Conservation (phyloP, 192 early-diverging fungal genomes). For the Coemansia sp. region DNA sequence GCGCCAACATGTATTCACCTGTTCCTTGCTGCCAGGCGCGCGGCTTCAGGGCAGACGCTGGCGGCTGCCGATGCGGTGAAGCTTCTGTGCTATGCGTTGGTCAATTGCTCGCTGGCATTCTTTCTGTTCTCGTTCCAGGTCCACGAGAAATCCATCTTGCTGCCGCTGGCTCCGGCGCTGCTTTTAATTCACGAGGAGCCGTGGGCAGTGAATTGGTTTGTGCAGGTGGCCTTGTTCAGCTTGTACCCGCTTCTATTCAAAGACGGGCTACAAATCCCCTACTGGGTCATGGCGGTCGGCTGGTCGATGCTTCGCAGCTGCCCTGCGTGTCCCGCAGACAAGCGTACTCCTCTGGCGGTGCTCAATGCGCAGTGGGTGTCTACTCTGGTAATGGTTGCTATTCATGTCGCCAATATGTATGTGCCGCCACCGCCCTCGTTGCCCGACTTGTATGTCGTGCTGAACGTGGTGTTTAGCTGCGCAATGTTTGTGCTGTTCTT, state of each 20-base stretch:
- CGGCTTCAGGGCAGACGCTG: background rate
- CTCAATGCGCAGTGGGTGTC: conserved; percentile 28
- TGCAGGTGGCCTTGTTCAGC: conserved; percentile 82
- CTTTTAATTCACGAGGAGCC: conserved; percentile 73
- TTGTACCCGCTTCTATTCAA: conserved; percentile 84
- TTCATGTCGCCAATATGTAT: conserved; percentile 61
- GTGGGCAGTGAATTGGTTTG: conserved; percentile 62
- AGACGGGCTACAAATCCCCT: conserved; percentile 72
- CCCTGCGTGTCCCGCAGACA: conserved; percentile 25
- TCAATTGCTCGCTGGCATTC: conserved; percentile 81
- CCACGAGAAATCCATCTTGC: conserved; percentile 94
- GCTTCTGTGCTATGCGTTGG: conserved; percentile 67
- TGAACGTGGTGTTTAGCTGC: conserved; percentile 71
- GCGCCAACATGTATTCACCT: conserved; percentile 73
- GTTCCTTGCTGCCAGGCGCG: conserved; percentile 55
- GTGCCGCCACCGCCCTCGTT: conserved; percentile 64
- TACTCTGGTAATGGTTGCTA: conserved; percentile 46
- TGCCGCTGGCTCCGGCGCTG: conserved; percentile 76
- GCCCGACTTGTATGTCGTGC: conserved; percentile 81
- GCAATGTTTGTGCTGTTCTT: conserved; percentile 66
- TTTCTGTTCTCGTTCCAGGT: conserved; percentile 98
- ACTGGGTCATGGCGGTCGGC: conserved; percentile 63
- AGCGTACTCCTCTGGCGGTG: conserved; percentile 8
- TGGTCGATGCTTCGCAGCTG: conserved; percentile 71
- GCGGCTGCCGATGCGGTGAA: conserved; percentile 5